Evolutionary conservation across 306 rosid species (phyloP), one percentile per base, ranked within the genome.

Genomic region (Begonia peltatifolia): DNA sequence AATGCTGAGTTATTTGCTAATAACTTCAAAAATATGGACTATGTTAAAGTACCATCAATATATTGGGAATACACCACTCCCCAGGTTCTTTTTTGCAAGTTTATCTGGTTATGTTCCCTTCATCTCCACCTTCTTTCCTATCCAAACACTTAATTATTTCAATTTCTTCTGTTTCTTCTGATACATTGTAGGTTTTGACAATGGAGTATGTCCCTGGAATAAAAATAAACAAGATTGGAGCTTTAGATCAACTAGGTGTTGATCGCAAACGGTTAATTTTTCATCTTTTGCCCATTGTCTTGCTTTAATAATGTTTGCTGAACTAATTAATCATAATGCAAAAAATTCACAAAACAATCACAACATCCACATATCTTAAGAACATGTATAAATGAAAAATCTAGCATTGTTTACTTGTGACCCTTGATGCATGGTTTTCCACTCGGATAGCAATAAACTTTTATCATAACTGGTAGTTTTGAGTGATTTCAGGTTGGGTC

Each of bases 121-220:
- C 38, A 30, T 4, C 8, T 30, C 38, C 8, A 5, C 48, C n/a
- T 44, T 44, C n/a, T 44, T 44, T 44, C 48, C 14, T 44, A 3
- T 44, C 48, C 59, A 42, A 30, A 22, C 56, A 12, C 58, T 44
- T 46, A 12, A 55, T 14, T 23, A 12, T 56, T 35, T 61, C 38
- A 58, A 22, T 47, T 13, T 55, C 41, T 15, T 46, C 52, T 58
- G 30, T 47, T 13, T 55, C 41, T 15, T 46, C 52, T 58, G 54
- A 49, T 48, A 52, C 60, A 53, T 47, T 72, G 68, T 70, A 90
- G 95, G 83, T 92, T 67, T 67, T 92, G 75, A 92, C 99, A 49
- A 92, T 92, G 99, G 99, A 92, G 71, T 92, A 92, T 72, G 99
- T 92, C 73, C 99, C 99, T 13, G 99, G 99, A 72, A 86, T 92